These are phyloP conservation scores for Protomyces inouyei DNA, from an alignment of 1,139 yeast species.

Conservation along the genomic window DNA sequence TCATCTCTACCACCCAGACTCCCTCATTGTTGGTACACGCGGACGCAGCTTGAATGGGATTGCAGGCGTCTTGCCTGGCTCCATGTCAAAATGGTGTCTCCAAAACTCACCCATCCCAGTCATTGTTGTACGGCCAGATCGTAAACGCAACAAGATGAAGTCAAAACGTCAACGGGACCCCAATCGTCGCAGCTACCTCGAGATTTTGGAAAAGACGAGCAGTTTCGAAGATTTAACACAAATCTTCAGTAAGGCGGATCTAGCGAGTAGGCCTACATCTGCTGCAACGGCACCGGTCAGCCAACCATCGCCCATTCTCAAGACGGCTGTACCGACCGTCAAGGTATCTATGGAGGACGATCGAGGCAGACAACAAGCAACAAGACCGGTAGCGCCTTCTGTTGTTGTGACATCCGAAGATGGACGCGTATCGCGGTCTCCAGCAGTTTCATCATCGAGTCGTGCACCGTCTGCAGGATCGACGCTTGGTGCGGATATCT, in stretches of 20 bases:
- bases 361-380: neutral
- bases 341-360: neutral
- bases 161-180: slow-evolving; percentile 41
- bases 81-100: slow-evolving; percentile 56
- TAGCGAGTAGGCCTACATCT: neutral
- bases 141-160: slow-evolving; percentile 41
- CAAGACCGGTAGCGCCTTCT: neutral
- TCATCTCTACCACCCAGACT: slow-evolving; percentile 58
- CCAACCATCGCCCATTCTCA: neutral
- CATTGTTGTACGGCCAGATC: slow-evolving; percentile 57
- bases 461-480: neutral
- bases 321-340: neutral
- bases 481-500: neutral
- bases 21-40: slow-evolving; percentile 61
- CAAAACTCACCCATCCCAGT: slow-evolving; percentile 68
- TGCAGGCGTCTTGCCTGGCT: slow-evolving; percentile 47
- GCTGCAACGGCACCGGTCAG: neutral
- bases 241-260: neutral
- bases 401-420: neutral
- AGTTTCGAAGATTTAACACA: slow-evolving; percentile 15
- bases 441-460: neutral
- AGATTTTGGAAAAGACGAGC: slow-evolving; percentile 33
- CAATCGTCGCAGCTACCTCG: slow-evolving; percentile 34
- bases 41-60: slow-evolving; percentile 46
- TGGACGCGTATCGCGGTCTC: neutral